These are phyloP conservation scores for Pseudohyphozyma bogoriensis DNA, from an alignment of 768 basidiomycete genomes.

Conservation along the genomic window DNA sequence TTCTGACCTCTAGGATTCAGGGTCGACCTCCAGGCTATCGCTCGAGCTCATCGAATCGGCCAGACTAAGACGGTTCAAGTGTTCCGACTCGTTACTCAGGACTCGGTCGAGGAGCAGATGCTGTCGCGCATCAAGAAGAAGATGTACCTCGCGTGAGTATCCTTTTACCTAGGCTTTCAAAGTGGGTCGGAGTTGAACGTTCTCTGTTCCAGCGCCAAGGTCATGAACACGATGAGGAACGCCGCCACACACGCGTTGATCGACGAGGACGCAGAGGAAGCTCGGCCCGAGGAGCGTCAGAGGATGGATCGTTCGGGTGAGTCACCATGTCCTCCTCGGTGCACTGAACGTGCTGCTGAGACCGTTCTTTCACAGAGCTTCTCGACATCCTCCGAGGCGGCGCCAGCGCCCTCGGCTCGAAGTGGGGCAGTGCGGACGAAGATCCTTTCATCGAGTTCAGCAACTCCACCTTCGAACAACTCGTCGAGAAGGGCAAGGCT, in stretches of 20 bases:
- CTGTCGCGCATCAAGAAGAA: slow-evolving; percentile 61
- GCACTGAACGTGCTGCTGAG: background rate
- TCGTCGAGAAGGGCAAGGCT: slow-evolving; percentile 45
- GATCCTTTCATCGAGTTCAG: slow-evolving; percentile 43
- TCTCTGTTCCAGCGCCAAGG: slow-evolving; percentile 46
- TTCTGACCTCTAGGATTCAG: background rate
- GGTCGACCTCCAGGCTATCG: slow-evolving; percentile 38
- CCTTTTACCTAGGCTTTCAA: background rate
- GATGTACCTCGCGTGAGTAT: slow-evolving; percentile 47
- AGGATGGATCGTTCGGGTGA: background rate
- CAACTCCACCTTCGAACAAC: slow-evolving; percentile 42
- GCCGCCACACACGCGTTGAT: background rate
- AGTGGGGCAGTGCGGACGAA: slow-evolving; percentile 36
- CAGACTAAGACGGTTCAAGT: slow-evolving; percentile 65
- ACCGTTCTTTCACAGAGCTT: slow-evolving; percentile 45
- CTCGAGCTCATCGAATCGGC: slow-evolving; percentile 47
- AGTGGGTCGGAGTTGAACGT: no score
- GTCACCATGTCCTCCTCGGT: background rate
- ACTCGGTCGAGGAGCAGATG: slow-evolving; percentile 64
- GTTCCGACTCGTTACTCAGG: slow-evolving; percentile 57
- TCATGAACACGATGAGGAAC: slow-evolving; percentile 45
- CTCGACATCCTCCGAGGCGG: slow-evolving; percentile 52
- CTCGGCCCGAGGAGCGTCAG: background rate
- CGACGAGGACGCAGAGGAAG: background rate
- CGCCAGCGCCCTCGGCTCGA: slow-evolving; percentile 48